Conservation (phyloP, 257 asterid genomes). For the Cruciata laevipes region DNA sequence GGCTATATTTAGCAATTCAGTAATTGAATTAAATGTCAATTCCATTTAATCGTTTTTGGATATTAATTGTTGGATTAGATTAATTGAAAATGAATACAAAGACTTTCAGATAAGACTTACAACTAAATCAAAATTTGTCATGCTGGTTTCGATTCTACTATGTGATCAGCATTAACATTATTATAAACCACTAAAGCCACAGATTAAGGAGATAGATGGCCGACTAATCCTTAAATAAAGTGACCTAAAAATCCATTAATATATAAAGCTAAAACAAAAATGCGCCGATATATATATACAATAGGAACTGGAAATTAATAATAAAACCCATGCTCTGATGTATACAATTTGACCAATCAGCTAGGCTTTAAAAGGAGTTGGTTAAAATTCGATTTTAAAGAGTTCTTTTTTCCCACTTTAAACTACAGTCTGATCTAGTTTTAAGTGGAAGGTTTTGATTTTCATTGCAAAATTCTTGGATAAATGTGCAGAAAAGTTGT, state of each 20-base stretch:
- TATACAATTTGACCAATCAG: background rate
- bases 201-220: constrained; percentile 15
- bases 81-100: too few relatives aligned
- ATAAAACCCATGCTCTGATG: background rate
- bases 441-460: background rate
- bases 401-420: background rate
- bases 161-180: background rate
- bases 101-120: constrained; percentile 24
- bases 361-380: background rate
- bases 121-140: background rate
- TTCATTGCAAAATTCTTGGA: background rate
- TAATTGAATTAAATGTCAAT: too few relatives aligned
- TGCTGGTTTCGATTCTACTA: background rate
- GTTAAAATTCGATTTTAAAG: constrained; percentile 6
- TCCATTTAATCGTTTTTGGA: too few relatives aligned
- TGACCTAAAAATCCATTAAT: too few relatives aligned
- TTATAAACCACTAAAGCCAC: constrained; percentile 17
- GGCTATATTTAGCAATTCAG: too few relatives aligned
- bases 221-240: background rate
- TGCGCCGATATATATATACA: too few relatives aligned
- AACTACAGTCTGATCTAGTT: background rate
- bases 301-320: background rate
- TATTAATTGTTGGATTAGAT: too few relatives aligned
- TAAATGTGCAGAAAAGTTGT: background rate
- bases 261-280: background rate